Evolutionary conservation across 106 monocot genomes (phyloP), one percentile per base, ranked within the genome.

Genomic region (Acorus gramineus): DNA sequence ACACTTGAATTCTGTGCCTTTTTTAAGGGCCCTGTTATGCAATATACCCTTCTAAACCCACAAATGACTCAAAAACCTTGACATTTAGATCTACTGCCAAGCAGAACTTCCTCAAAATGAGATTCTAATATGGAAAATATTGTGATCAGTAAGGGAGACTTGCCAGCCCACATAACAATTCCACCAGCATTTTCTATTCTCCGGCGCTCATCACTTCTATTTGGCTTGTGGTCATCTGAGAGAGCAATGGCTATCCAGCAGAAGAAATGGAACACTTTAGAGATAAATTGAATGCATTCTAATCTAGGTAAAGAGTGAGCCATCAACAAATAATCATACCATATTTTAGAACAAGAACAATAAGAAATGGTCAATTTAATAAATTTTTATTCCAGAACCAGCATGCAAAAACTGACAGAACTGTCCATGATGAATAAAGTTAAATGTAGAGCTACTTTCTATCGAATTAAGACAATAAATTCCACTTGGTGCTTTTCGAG

Each of bases 211-310:
- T 95, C 94, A 74, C 71, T 85, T 79, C 80, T 87, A 61, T 95
- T 95, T 74, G 94, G 94, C 71, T 95, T 95, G 71, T 95, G 94
- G 60, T 95, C 94, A 52, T 90, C 78, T 54, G 94, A 95, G 6
- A 95, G 76, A 65, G 90, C 58, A 10, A 95, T 74, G 42, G 86
- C 94, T 95, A 56, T 54, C 66, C 55, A 4, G 0, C 57, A 69
- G 3, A 79, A 61, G 56, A 62, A 70, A 11, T 46, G 69, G 46
- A 14, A 68, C 11, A 63, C 10, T 0, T 11, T 3, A 65, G 55
- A 8, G 9, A 58, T 9, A 45, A 10, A 10, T 45, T 11, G 28
- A 28, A 28, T 28, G 28, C 28, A 28, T 28, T 28, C 28, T 28
- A 28, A 28, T 28, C 28, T 28, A 28, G 28, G 28, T 28, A 28